Base-by-base conservation (phyloP, 805 yeast genomes). In the Yamadazyma insecticola region DNA sequence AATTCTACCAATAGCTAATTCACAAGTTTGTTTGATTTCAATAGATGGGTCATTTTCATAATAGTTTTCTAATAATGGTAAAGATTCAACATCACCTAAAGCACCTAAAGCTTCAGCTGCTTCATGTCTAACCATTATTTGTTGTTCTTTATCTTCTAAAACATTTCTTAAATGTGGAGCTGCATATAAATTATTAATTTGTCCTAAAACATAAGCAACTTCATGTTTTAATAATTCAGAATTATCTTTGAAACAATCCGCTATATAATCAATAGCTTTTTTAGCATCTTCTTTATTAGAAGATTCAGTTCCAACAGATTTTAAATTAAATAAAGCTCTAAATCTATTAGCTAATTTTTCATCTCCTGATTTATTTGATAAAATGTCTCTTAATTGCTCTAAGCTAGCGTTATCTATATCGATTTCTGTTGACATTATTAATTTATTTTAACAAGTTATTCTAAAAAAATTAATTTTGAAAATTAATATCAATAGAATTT, bases 91-190 rank as follows among this genome's bases (percentile, higher is more conserved):
- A 57, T 88, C 95, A 28, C 95, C 95, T 31, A 92, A 68, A 26
- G 98, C 98, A 40, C 98, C 99, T 33, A 92, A 70, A 25, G 97
- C 98, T 62, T 92, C 99, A 6, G 98, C 98, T 12, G 98, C 98
- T 60, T 92, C 99, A 58, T 92, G 99, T 59, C 99, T 82, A 22
- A 92, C 99, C 97, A 92, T 92, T 39, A 84, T 70, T 53, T 84
- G 92, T 65, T 90, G 97, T 11, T 66, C 44, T 15, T 54, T 50
- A 55, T 81, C 78, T 29, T 63, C 60, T 48, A 92, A 70, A 14
- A 87, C 95, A 6, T 70, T 70, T 55, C 86, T 74, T 39, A 92
- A 71, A 29, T 77, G 70, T 29, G 85, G 81, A 38, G 90, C 84
- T 36, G 96, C 87, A 35, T 74, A 59, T 45, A 78, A 53, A 63